Evolutionary conservation across 805 yeast species (phyloP), one percentile per base, ranked within the genome.

Genomic region (Sporopachydermia quercuum): DNA sequence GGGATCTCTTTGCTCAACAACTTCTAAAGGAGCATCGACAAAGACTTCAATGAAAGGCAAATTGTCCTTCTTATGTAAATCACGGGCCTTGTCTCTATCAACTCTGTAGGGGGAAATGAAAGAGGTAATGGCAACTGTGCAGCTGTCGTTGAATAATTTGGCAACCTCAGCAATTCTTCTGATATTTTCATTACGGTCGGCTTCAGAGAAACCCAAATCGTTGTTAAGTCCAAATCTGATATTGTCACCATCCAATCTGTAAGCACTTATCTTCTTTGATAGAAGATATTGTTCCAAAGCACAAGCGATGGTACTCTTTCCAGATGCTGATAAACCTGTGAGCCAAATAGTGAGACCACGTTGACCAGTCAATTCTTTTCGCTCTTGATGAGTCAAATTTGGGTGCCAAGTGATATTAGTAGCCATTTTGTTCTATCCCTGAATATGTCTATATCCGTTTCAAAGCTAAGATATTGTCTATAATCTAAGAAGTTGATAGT

Each of bases 1-100:
- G 47, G 97, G 97, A 60, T 89, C 97, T 65, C 97, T 83, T 60
- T 84, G 72, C 67, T 89, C 97, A 39, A 96, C 97, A 45, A 89
- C 85, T 53, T 79, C 86, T 39, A 89, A 68, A 27, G 97, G 96
- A 36, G 86, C 96, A 58, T 87, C 95, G 30, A 87, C 89, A 49
- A 64, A 86, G 5, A 89, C 93, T 65, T 87, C 97, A 41, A 87
- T 72, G 53, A 87, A 87, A 40, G 94, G 89, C 45, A 89, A 64
- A 35, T 70, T 70, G 47, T 78, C 74, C 44, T 75, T 74, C 46
- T 71, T 74, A 58, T 87, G 97, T 46, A 87, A 66, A 56, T 79
- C 76, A 56, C 97, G 76, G 23, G 96, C 97, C 48, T 69, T 71
- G 41, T 74, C 76, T 60, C 97, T 75, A 58, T 89, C 97, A 40